These are phyloP conservation scores for Scheffersomyces segobiensis DNA, from an alignment of 1,139 yeast genomes.

Conservation along the genomic window DNA sequence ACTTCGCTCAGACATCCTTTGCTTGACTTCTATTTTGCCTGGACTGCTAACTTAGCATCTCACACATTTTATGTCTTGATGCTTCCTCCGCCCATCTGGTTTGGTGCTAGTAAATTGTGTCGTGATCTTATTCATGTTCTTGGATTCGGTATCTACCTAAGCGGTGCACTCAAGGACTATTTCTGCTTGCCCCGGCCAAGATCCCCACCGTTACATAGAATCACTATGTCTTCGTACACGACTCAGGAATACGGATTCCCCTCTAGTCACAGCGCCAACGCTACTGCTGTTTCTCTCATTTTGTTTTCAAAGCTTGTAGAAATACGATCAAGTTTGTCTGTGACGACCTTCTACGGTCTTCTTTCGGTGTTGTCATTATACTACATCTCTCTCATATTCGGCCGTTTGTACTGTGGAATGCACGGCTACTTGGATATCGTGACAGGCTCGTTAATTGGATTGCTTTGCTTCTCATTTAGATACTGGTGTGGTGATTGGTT, in stretches of 20 bases:
- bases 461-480: slow-evolving; percentile 45
- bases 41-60: slow-evolving; percentile 87
- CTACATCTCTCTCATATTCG: slow-evolving; percentile 67
- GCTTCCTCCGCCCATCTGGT: slow-evolving; percentile 86
- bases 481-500: slow-evolving; percentile 31
- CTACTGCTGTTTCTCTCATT: slow-evolving; percentile 71
- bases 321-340: slow-evolving; percentile 10
- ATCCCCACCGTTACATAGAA: slow-evolving; percentile 88
- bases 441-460: slow-evolving; percentile 68
- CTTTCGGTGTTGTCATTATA: slow-evolving; percentile 39
- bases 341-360: slow-evolving; percentile 7
- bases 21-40: slow-evolving; percentile 77
- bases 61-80: slow-evolving; percentile 91
- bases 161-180: slow-evolving; percentile 80
- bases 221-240: slow-evolving; percentile 86
- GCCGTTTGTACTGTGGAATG: slow-evolving; percentile 95
- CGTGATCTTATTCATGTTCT: slow-evolving; percentile 75
- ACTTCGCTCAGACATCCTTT: slow-evolving; percentile 44
- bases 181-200: slow-evolving; percentile 90
- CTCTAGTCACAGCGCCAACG: slow-evolving; percentile 89
- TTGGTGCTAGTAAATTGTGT: slow-evolving; percentile 61
- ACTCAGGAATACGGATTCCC: slow-evolving; percentile 96
- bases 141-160: slow-evolving; percentile 80
- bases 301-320: slow-evolving; percentile 30
- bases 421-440: slow-evolving; percentile 84